Conservation (phyloP, 768 basidiomycete species). For the Mycena leptocephala region DNA sequence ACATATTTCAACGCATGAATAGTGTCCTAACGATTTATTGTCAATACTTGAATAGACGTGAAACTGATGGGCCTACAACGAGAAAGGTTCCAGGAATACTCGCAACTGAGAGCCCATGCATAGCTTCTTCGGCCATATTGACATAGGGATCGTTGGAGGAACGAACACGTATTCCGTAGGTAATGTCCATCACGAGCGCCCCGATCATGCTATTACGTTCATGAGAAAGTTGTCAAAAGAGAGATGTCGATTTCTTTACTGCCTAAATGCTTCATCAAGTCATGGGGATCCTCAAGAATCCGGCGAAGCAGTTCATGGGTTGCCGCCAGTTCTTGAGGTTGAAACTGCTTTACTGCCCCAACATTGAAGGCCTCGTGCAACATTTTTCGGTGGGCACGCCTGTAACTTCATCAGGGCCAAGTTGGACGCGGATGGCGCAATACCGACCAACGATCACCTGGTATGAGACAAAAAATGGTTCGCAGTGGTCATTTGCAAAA, state of each 20-base stretch:
- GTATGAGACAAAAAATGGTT: not conserved
- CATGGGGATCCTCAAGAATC: slow-evolving; percentile 41
- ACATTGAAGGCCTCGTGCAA: slow-evolving; percentile 44
- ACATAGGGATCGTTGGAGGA: slow-evolving; percentile 44
- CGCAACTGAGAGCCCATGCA: slow-evolving; percentile 40
- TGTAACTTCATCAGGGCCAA: not conserved
- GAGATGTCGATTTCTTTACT: slow-evolving; percentile 31
- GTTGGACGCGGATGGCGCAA: not conserved
- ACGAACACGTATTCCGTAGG: slow-evolving; percentile 47
- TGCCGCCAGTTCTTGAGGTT: slow-evolving; percentile 39
- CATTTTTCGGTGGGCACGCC: slow-evolving; percentile 44
- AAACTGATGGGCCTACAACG: slow-evolving; percentile 45
- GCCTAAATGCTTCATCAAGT: slow-evolving; percentile 46
- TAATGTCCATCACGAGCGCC: slow-evolving; percentile 38
- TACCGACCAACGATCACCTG: slow-evolving; percentile 37
- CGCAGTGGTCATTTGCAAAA: not conserved
- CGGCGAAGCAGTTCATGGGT: slow-evolving; percentile 42
- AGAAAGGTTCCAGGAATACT: slow-evolving; percentile 48
- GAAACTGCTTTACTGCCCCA: slow-evolving; percentile 33
- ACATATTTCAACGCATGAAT: slow-evolving; percentile 40
- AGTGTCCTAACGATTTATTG: not conserved
- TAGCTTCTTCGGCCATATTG: slow-evolving; percentile 40
- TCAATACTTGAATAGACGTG: not conserved
- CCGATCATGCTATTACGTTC: slow-evolving; percentile 41
- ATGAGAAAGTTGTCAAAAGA: not conserved